These are phyloP conservation scores for Lasiosphaeris hirsuta DNA, from an alignment of 495 filamentous ascomycete genomes.

Conservation along the genomic window DNA sequence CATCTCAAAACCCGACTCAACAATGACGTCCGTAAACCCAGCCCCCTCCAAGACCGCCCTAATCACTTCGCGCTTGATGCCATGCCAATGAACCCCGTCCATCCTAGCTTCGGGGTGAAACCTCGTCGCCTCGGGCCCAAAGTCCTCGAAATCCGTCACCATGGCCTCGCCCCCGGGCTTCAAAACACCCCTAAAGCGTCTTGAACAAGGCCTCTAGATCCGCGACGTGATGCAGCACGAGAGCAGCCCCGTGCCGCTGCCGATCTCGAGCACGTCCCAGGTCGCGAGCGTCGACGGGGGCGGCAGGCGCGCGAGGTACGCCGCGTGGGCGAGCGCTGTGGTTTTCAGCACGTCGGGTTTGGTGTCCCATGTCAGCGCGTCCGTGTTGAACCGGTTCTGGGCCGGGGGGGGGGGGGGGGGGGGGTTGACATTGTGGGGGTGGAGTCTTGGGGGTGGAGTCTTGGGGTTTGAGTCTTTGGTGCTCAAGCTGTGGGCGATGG, in stretches of 20 bases:
- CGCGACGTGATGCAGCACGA: conserved; percentile 54
- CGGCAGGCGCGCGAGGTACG: conserved; percentile 29
- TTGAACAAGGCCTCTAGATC: conserved; percentile 37
- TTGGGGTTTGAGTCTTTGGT: no score
- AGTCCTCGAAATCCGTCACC: conserved; percentile 58
- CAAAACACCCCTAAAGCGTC: conserved; percentile 45
- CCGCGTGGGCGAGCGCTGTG: conserved; percentile 27
- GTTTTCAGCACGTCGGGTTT: conserved; percentile 36
- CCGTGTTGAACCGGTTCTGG: conserved; percentile 38
- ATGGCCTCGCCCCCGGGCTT: conserved; percentile 41
- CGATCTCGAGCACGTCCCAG: conserved; percentile 52
- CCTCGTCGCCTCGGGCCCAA: conserved; percentile 46
- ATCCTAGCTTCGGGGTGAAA: conserved; percentile 52
- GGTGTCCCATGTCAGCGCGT: conserved; percentile 39
- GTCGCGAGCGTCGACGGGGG: conserved; percentile 4
- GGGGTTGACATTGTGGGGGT: background rate
- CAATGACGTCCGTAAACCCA: conserved; percentile 46
- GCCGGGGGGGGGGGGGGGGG: no score
- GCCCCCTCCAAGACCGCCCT: conserved; percentile 37
- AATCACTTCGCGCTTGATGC: conserved; percentile 41
- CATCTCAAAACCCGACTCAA: conserved; percentile 44
- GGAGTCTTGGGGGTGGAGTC: no score
- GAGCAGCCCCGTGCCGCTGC: conserved; percentile 55
- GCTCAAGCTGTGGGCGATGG: no score
- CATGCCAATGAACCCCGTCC: conserved; percentile 54